A percentile compares a stretch with the other conserved stretches of the same genome.
These are phyloP conservation scores for Skeletonema costatum DNA, from an alignment of 108 stramenopile genomes.

Conservation along the genomic window DNA sequence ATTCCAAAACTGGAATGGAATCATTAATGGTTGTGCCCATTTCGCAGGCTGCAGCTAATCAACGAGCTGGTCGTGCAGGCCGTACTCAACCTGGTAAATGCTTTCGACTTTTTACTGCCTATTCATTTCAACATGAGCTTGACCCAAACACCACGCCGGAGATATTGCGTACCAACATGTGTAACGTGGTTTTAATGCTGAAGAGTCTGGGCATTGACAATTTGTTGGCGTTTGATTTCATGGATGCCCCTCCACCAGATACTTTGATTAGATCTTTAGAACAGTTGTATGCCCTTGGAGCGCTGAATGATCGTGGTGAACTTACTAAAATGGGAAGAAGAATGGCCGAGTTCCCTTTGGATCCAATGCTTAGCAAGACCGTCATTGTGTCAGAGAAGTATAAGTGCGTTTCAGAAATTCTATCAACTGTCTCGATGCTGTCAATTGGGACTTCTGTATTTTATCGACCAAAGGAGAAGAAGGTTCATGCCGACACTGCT, in stretches of 20 bases:
- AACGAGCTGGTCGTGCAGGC: conserved; percentile 95
- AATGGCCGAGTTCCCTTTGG: conserved; percentile 99
- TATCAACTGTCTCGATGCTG: conserved; percentile 96
- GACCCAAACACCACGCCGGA: conserved; percentile 98
- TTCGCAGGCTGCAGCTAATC: conserved; percentile 95
- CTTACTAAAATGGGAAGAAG: conserved; percentile 97
- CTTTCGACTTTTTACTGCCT: conserved; percentile 98
- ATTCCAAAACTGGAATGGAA: conserved; percentile 97
- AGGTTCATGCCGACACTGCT: conserved; percentile 97
- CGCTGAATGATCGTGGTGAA: conserved; percentile 97
- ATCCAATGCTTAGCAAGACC: conserved; percentile 97
- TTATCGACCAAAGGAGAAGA: conserved; percentile 97
- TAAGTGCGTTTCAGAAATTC: conserved; percentile 89
- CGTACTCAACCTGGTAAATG: conserved; percentile 99
- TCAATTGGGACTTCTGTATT: conserved; percentile 94
- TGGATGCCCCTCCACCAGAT: conserved; percentile 97
- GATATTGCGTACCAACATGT: conserved; percentile 98
- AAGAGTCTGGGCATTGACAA: conserved; percentile 99
- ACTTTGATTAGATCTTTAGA: conserved; percentile 95
- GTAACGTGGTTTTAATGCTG: conserved; percentile 98
- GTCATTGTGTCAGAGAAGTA: conserved; percentile 96
- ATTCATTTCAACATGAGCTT: conserved; percentile 97
- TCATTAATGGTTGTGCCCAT: conserved; percentile 97
- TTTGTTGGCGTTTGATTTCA: conserved; percentile 98
- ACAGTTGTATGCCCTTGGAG: conserved; percentile 99